Evolutionary conservation across 2,329 filamentous ascomycete species (phyloP).

Genomic region (Fusarium pseudonygamai): DNA sequence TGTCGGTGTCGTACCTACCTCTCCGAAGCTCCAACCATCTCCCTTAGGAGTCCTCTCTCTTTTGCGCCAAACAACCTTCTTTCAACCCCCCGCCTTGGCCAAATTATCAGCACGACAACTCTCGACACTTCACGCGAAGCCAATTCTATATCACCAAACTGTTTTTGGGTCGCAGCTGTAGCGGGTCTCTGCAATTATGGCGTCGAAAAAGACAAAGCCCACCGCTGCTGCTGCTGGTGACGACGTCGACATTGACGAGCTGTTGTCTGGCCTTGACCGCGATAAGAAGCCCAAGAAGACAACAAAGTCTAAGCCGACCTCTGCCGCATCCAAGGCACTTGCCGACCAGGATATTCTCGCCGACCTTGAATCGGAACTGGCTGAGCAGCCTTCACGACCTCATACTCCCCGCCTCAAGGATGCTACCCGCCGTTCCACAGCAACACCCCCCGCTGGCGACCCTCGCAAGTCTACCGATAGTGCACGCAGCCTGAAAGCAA

Average conservation of each 20-base stretch:
- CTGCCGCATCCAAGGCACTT: slow-evolving; percentile 59
- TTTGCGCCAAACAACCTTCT: slow-evolving; percentile 37
- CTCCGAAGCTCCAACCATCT: slow-evolving; percentile 32
- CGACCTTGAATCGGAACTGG: slow-evolving; percentile 80
- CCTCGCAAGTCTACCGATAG: slow-evolving; percentile 82
- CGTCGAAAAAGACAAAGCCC: slow-evolving; percentile 68
- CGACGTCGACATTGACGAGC: slow-evolving; percentile 71
- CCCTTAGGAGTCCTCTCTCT: slow-evolving; percentile 7
- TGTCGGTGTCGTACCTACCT: slow-evolving; percentile 15
- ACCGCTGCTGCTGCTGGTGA: slow-evolving; percentile 57
- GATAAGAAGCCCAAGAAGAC: slow-evolving; percentile 62
- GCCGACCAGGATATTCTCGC: slow-evolving; percentile 81
- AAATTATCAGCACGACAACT: slow-evolving; percentile 15
- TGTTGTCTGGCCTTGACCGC: slow-evolving; percentile 70
- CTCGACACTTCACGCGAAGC: background rate
- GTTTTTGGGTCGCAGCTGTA: background rate
- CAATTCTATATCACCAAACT: background rate
- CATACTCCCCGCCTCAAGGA: slow-evolving; percentile 81
- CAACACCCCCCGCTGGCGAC: slow-evolving; percentile 67
- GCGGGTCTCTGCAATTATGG: slow-evolving; percentile 56
- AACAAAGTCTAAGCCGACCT: slow-evolving; percentile 58
- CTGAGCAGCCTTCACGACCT: slow-evolving; percentile 77
- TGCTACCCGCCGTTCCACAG: slow-evolving; percentile 56
- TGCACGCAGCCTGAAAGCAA: slow-evolving; percentile 74
- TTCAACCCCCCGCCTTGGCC: slow-evolving; percentile 23